Evolutionary conservation across 1,139 yeast genomes (phyloP).

Genomic region (Geotrichum carabidarum): DNA sequence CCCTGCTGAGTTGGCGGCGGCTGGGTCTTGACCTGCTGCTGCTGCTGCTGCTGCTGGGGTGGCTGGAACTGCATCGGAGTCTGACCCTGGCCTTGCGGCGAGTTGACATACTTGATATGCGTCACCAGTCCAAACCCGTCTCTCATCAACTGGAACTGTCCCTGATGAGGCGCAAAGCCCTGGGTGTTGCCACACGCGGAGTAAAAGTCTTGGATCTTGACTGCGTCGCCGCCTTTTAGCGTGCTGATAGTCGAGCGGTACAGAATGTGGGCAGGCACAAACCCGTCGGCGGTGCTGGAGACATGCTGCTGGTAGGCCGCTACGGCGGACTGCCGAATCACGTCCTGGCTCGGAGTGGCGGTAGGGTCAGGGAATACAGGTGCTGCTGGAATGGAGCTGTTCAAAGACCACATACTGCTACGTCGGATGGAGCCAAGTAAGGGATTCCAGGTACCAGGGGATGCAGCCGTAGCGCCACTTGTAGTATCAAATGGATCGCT

Average conservation of each 20-base stretch:
- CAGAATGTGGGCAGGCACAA: conserved; percentile 35
- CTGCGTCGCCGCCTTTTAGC: conserved; percentile 20
- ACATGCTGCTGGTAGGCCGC: conserved; percentile 28
- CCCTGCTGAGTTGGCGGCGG: background rate
- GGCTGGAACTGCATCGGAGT: background rate
- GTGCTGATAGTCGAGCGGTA: conserved; percentile 29
- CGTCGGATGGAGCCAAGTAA: conserved; percentile 15
- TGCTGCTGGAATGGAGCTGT: background rate
- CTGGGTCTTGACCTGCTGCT: conserved; percentile 3
- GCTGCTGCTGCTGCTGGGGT: conserved; percentile 2
- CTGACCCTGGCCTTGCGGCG: conserved; percentile 1
- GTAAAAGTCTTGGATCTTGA: conserved; percentile 33
- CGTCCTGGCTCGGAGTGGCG: conserved; percentile 12
- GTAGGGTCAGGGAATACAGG: background rate
- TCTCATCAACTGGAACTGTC: conserved; percentile 31
- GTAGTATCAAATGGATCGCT: conserved; percentile 10
- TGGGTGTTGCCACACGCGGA: conserved; percentile 26
- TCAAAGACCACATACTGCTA: conserved; percentile 19
- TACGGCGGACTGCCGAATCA: conserved; percentile 29
- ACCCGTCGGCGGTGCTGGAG: conserved; percentile 34
- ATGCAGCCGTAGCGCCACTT: background rate
- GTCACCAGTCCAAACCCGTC: conserved; percentile 37
- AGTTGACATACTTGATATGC: conserved; percentile 26
- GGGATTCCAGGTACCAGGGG: conserved; percentile 13
- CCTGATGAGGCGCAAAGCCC: background rate